Conservation (phyloP, 2,329 filamentous ascomycete species). For the Emmonsiellopsis sp. region DNA sequence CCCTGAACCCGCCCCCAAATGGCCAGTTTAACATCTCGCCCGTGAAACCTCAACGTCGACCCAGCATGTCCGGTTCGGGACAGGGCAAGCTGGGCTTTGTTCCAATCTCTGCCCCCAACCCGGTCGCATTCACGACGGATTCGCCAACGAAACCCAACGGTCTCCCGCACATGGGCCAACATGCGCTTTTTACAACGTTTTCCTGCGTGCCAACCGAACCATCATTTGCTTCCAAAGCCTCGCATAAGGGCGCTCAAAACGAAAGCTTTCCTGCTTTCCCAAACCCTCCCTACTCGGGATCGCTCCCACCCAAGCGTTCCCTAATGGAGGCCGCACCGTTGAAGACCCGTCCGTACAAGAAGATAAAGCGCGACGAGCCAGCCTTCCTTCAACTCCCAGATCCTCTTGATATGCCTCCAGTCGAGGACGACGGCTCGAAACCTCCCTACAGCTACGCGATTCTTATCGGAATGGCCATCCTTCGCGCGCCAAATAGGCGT, state of each 20-base stretch:
- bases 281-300: slow-evolving; percentile 32
- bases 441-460: slow-evolving; percentile 89
- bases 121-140: slow-evolving; percentile 36
- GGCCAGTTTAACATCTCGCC: slow-evolving; percentile 53
- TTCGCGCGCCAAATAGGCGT: slow-evolving; percentile 71
- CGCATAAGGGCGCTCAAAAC: slow-evolving; percentile 28
- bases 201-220: slow-evolving; percentile 31
- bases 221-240: slow-evolving; percentile 41
- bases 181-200: slow-evolving; percentile 43
- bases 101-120: slow-evolving; percentile 44
- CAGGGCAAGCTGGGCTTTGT: slow-evolving; percentile 53
- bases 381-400: slow-evolving; percentile 49
- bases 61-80: slow-evolving; percentile 47
- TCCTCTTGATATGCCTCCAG: slow-evolving; percentile 67
- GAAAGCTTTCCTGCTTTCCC: slow-evolving; percentile 32
- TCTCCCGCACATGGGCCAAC: slow-evolving; percentile 29
- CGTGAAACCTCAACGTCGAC: slow-evolving; percentile 50
- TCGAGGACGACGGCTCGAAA: slow-evolving; percentile 80
- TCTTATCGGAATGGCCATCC: slow-evolving; percentile 92
- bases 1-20: slow-evolving; percentile 53
- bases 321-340: slow-evolving; percentile 62
- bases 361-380: slow-evolving; percentile 51
- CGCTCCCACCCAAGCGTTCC: slow-evolving; percentile 45
- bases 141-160: slow-evolving; percentile 37
- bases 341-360: slow-evolving; percentile 62